phyloP scores from a whole-genome alignment of 225 moss, liverwort and hornwort genomes.

The Climacium dendroides region DNA sequence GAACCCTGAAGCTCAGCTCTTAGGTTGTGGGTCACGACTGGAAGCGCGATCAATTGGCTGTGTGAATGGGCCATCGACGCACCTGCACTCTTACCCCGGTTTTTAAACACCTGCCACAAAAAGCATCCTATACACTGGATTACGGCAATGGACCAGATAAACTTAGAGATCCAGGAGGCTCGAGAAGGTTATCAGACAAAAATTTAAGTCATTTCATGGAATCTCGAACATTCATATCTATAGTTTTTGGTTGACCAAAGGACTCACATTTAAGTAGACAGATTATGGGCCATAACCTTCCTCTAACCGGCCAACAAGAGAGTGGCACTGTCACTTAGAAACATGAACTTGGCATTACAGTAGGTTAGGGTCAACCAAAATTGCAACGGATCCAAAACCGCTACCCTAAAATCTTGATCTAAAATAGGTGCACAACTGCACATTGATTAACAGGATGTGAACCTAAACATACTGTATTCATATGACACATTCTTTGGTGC shows the following conservation, averaged over 20 bases:
- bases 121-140: neutral
- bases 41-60: slow-evolving; percentile 63
- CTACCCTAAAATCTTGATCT: neutral
- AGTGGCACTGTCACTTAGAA: neutral
- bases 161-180: neutral
- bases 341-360: neutral
- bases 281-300: neutral
- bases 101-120: slow-evolving; percentile 50
- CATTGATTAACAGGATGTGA: neutral
- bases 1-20: slow-evolving; percentile 9
- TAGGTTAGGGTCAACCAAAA: neutral
- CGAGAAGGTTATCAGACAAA: neutral
- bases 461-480: neutral
- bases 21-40: slow-evolving; percentile 28
- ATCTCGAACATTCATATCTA: neutral
- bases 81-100: slow-evolving; percentile 56
- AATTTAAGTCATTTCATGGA: neutral
- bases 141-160: neutral
- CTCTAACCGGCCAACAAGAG: neutral
- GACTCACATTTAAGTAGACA: neutral
- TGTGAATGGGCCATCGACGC: slow-evolving; percentile 69
- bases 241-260: neutral
- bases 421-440: too few species aligned
- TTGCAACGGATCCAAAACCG: neutral
- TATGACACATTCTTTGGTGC: neutral